Conservation (phyloP, 164 flowering plant species). For the Kingdonia uniflora region DNA sequence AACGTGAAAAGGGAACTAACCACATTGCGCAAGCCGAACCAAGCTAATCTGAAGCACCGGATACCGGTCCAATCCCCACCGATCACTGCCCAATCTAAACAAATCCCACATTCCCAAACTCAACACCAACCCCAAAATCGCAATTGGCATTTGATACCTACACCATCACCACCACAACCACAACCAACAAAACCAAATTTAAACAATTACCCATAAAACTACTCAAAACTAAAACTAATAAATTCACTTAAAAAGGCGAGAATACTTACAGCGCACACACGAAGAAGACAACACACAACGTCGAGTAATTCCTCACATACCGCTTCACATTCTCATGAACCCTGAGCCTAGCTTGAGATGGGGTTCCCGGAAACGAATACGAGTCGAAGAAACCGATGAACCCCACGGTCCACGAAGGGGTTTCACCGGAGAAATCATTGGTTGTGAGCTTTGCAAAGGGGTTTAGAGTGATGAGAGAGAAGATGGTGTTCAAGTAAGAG, state of each 20-base stretch:
- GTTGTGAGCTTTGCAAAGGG: constrained; percentile 75
- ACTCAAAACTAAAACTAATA: neutral
- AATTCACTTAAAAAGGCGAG: neutral
- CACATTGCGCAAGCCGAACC: constrained; percentile 48
- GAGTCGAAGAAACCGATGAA: constrained; percentile 47
- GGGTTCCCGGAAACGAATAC: constrained; percentile 64
- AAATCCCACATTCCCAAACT: constrained; percentile 69
- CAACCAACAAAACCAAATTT: too few relatives aligned
- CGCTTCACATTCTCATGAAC: constrained; percentile 87
- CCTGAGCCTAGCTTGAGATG: constrained; percentile 59
- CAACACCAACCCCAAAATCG: constrained; percentile 58
- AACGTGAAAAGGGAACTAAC: constrained; percentile 23
- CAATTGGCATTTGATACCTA: constrained; percentile 72
- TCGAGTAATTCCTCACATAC: constrained; percentile 62
- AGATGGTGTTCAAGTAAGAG: constrained; percentile 27
- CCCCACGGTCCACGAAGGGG: constrained; percentile 67
- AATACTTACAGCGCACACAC: constrained; percentile 56
- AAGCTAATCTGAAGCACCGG: constrained; percentile 30
- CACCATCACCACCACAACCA: constrained; percentile 4
- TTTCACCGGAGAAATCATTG: constrained; percentile 46
- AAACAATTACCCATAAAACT: neutral
- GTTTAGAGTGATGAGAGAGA: constrained; percentile 65
- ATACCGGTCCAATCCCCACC: constrained; percentile 40
- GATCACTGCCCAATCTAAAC: constrained; percentile 34
- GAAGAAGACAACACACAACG: constrained; percentile 46